Percentiles rank a stretch among this genome's conserved stretches.
phyloP scores from a whole-genome alignment of 148 eudicot species.

The Euryodendron excelsum region DNA sequence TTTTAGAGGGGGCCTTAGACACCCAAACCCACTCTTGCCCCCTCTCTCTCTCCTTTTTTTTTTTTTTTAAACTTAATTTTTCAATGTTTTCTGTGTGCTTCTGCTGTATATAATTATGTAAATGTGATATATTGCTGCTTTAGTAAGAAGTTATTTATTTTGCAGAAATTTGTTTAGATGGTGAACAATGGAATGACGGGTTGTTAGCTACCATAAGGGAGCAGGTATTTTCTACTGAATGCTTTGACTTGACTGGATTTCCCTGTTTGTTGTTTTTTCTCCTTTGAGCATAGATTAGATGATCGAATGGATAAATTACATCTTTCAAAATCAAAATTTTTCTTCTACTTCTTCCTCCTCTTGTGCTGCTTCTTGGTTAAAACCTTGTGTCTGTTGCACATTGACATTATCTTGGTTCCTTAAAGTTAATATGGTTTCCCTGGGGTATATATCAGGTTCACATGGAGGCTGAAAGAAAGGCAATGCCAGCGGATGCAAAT shows the following conservation, averaged over 20 bases:
- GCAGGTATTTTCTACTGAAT: constrained; percentile 51
- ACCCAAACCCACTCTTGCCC: too few relatives aligned
- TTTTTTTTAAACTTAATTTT: not conserved
- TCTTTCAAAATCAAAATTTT: not conserved
- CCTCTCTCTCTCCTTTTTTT: not conserved
- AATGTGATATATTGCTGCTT: not conserved
- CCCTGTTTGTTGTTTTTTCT: not conserved
- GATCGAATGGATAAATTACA: constrained; percentile 6
- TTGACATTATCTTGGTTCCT: not conserved
- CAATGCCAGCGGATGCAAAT: constrained; percentile 49
- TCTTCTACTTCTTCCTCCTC: not conserved
- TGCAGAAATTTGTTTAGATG: constrained; percentile 79
- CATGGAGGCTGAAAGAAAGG: constrained; percentile 91
- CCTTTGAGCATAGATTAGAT: not conserved
- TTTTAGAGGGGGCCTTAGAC: too few relatives aligned
- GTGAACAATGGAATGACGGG: constrained; percentile 99
- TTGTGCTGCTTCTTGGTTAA: not conserved
- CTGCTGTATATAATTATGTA: not conserved
- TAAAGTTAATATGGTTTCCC: not conserved
- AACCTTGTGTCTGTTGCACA: not conserved
- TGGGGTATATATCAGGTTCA: constrained; percentile 62
- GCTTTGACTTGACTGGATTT: not conserved
- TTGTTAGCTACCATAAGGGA: constrained; percentile 90
- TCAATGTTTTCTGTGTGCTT: not conserved
- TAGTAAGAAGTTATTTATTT: not conserved